phyloP scores from a whole-genome alignment of 2,329 filamentous ascomycete species.

The Hypoxylon sp. region DNA sequence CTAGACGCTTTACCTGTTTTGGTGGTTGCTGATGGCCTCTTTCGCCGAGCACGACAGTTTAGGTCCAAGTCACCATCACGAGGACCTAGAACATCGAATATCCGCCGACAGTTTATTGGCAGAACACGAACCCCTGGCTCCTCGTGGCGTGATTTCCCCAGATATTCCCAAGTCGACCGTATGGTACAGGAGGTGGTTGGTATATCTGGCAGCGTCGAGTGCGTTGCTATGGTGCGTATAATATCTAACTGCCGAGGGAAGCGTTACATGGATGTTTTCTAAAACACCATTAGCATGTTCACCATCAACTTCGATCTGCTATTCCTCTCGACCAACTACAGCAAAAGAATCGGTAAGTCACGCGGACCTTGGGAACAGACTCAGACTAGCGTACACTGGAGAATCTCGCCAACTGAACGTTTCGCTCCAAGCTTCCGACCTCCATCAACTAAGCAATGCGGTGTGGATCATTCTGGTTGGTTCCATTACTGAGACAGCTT shows the following conservation, averaged over 20 bases:
- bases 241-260: constrained; percentile 11
- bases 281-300: constrained; percentile 27
- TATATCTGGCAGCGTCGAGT: constrained; percentile 28
- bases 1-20: not conserved
- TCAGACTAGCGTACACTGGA: not conserved
- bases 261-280: constrained; percentile 14
- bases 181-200: constrained; percentile 12
- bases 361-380: not conserved
- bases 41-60: not conserved
- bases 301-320: constrained; percentile 35
- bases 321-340: constrained; percentile 34
- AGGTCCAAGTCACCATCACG: constrained; percentile 12
- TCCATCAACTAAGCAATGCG: constrained; percentile 29
- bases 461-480: constrained; percentile 33
- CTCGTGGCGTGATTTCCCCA: constrained; percentile 1
- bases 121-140: constrained; percentile 15
- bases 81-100: constrained; percentile 21
- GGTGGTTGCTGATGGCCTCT: constrained; percentile 17
- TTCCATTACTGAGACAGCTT: constrained; percentile 30
- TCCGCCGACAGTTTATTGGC: constrained; percentile 23
- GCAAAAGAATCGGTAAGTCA: constrained; percentile 33
- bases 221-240: constrained; percentile 25
- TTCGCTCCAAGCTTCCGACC: constrained; percentile 23
- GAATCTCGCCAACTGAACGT: constrained; percentile 12
- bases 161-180: not conserved